Evolutionary conservation across 2,329 filamentous ascomycete species (phyloP).

Genomic region (Neophaeococcomyces aloes): DNA sequence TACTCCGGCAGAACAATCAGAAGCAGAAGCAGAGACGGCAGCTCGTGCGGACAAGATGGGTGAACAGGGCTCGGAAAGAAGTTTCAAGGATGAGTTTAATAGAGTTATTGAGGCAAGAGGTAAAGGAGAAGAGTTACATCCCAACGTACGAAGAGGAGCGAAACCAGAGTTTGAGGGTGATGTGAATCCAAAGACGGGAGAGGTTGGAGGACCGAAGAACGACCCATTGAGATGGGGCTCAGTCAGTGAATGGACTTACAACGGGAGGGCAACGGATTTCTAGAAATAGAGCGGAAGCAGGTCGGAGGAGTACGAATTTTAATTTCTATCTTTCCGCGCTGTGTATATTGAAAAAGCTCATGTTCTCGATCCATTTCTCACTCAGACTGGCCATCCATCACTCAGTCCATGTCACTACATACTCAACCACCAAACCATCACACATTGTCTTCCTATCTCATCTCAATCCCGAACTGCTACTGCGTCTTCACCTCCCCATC

Average conservation of each 20-base stretch:
- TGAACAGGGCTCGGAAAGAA: background rate
- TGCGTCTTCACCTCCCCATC: conserved; percentile 63
- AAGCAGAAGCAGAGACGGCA: conserved; percentile 18
- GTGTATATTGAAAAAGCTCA: too few species aligned
- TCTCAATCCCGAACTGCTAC: conserved; percentile 37
- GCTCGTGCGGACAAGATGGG: conserved; percentile 16
- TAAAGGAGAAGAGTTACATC: conserved; percentile 56
- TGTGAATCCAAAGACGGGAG: conserved; percentile 82
- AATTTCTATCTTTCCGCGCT: background rate
- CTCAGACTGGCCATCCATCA: background rate
- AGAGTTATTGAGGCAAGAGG: conserved; percentile 43
- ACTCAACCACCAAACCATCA: too few species aligned
- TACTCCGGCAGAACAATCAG: conserved; percentile 20
- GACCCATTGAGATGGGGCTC: conserved; percentile 84
- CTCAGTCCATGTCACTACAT: too few species aligned
- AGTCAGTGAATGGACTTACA: conserved; percentile 77
- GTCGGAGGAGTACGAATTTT: background rate
- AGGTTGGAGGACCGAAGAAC: conserved; percentile 94
- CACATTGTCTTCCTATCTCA: too few species aligned
- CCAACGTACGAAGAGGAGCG: conserved; percentile 63
- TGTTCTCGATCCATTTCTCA: background rate
- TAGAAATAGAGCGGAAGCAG: conserved; percentile 22
- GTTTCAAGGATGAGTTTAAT: conserved; percentile 21
- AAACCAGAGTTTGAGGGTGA: conserved; percentile 90
- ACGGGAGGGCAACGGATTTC: conserved; percentile 91